Conservation (phyloP, 768 basidiomycete species). For the Mycena vulgaris region DNA sequence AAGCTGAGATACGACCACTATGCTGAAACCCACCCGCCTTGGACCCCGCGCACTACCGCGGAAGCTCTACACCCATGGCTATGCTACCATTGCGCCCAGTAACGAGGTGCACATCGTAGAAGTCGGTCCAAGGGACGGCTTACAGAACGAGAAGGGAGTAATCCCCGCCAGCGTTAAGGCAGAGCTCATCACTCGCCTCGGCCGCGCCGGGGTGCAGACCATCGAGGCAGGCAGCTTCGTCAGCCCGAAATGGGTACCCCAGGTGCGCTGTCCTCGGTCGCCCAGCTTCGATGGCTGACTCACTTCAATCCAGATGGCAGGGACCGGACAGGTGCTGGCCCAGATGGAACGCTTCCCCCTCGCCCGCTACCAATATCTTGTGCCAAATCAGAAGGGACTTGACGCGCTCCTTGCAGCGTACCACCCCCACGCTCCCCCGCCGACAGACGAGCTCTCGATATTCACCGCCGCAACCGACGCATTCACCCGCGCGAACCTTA, state of each 20-base stretch:
- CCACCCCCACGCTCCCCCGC: constrained; percentile 58
- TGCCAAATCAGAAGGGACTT: constrained; percentile 86
- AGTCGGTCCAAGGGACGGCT: constrained; percentile 91
- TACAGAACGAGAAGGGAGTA: constrained; percentile 88
- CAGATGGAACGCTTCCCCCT: constrained; percentile 66
- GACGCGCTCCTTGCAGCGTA: constrained; percentile 69
- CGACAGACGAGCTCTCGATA: constrained; percentile 88
- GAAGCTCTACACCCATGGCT: background rate
- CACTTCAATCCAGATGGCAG: constrained; percentile 78
- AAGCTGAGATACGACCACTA: no score
- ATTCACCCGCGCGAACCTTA: constrained; percentile 90
- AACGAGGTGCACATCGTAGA: constrained; percentile 82
- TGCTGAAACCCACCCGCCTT: background rate
- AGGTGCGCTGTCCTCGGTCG: constrained; percentile 61
- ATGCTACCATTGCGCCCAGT: constrained; percentile 43
- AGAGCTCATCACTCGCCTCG: constrained; percentile 84
- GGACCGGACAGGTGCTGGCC: constrained; percentile 82
- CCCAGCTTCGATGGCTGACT: background rate
- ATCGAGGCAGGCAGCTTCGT: constrained; percentile 94
- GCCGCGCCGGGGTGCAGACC: constrained; percentile 72
- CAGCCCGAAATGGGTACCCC: constrained; percentile 94
- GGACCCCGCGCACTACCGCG: background rate
- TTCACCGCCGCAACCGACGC: constrained; percentile 92
- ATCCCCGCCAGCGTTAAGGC: constrained; percentile 84
- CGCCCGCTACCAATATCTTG: constrained; percentile 83